Conservation (phyloP, 164 flowering plant species). For the Annona squamosa region DNA sequence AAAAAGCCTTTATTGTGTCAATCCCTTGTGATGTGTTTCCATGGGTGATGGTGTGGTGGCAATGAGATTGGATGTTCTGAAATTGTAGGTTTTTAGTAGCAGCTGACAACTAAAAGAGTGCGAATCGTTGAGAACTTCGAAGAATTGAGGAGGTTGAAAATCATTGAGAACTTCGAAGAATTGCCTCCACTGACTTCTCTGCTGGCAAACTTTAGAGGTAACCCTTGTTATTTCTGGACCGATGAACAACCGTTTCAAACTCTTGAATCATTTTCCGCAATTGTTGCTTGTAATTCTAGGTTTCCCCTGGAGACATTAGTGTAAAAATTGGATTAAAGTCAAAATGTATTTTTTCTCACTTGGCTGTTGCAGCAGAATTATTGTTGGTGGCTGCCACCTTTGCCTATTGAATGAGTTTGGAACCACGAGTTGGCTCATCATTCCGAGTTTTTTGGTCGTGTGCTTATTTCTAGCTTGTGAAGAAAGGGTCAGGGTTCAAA, state of each 20-base stretch:
- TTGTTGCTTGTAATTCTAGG: neutral
- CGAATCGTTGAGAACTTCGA: neutral
- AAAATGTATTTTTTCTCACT: neutral
- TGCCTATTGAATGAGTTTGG: neutral
- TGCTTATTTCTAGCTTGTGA: too few species aligned
- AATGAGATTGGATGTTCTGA: conserved; percentile 14
- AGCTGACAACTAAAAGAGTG: conserved; percentile 4
- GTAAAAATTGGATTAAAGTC: neutral
- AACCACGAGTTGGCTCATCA: neutral
- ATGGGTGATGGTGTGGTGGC: conserved; percentile 20
- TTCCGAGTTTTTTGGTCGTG: too few species aligned
- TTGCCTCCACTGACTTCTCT: too few species aligned
- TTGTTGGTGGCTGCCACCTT: neutral
- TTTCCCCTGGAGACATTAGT: neutral
- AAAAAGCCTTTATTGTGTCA: conserved; percentile 7
- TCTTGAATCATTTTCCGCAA: neutral
- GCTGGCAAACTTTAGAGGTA: neutral
- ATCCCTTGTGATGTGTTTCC: conserved; percentile 13
- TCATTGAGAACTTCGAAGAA: neutral
- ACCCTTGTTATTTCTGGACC: neutral
- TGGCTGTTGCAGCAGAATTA: neutral
- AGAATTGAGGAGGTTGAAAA: neutral
- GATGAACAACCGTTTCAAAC: neutral
- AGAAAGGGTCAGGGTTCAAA: too few species aligned
- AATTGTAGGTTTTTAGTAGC: conserved; percentile 14